Evolutionary conservation across 768 basidiomycete species (phyloP).

Genomic region (Boletus patriciae): DNA sequence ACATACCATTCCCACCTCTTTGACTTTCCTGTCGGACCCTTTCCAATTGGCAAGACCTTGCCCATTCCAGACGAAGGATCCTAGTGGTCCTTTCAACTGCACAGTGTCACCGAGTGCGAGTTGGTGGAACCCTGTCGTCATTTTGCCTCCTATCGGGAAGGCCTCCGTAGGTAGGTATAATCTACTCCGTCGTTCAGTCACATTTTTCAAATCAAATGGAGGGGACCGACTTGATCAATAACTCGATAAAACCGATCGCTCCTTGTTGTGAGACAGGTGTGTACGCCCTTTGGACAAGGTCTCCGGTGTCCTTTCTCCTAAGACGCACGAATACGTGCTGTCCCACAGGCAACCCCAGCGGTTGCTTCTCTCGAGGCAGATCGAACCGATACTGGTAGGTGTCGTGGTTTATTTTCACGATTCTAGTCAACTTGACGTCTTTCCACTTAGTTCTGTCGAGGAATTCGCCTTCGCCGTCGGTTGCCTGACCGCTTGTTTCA

Average conservation of each 20-base stretch:
- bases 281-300: slow-evolving; percentile 57
- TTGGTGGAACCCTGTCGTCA: slow-evolving; percentile 49
- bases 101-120: slow-evolving; percentile 49
- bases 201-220: not conserved
- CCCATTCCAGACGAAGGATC: slow-evolving; percentile 54
- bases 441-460: slow-evolving; percentile 52
- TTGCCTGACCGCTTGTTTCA: slow-evolving; percentile 5
- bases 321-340: slow-evolving; percentile 60
- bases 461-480: slow-evolving; percentile 31
- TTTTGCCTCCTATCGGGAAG: slow-evolving; percentile 49
- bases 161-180: slow-evolving; percentile 42
- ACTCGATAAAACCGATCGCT: slow-evolving; percentile 48
- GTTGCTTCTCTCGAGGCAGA: slow-evolving; percentile 40
- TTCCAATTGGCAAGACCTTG: slow-evolving; percentile 38
- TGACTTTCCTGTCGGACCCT: slow-evolving; percentile 35
- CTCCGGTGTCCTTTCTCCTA: slow-evolving; percentile 38
- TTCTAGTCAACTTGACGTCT: slow-evolving; percentile 37
- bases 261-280: slow-evolving; percentile 52
- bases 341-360: slow-evolving; percentile 55
- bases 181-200: slow-evolving; percentile 26
- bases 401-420: slow-evolving; percentile 46
- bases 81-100: slow-evolving; percentile 61
- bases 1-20: slow-evolving; percentile 53
- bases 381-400: slow-evolving; percentile 51
- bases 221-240: slow-evolving; percentile 49